Base-by-base conservation (phyloP, 768 basidiomycete genomes). In the Leccinum sublutescens region DNA sequence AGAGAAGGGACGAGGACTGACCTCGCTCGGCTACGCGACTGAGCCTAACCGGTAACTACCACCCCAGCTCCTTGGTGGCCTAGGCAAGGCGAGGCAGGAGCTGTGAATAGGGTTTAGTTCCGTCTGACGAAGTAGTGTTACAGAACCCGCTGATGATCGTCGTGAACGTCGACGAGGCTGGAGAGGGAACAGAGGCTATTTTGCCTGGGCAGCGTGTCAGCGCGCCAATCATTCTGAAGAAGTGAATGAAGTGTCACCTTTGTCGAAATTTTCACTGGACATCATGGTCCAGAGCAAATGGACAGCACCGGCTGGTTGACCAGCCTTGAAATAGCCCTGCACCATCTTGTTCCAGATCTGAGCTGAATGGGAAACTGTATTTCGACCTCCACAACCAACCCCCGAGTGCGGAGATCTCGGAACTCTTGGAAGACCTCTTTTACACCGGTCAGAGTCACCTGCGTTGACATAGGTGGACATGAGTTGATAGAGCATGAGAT, bases 301-400 rank as follows among this genome's bases (percentile, higher is more conserved):
- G 10, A 93, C 66, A 8, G 86, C 93, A 49, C 80, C 82, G 21
- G 83, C 84, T 0, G 88, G 80, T 53, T 84, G 74, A 2, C 85
- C 85, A 40, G 77, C 80, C 40, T 77, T 79, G 77, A 95, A 87
- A 71, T 90, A 87, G 0, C 85, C 80, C 50, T 85, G 79, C 36
- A 95, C 84, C 87, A 93, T 91, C 64, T 81, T 77, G 63, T 91
- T 89, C 84, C 85, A 93, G 2, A 87, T 75, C 38, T 68, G 50
- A 87, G 74, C 53, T 81, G 79, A 21, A 74, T 72, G 31, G 71
- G 68, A 31, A 55, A 59, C 51, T 57, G 50, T 27, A 60, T 53
- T 12, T 59, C 71, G 56, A 70, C 66, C 50, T 55, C 55, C 5
- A 55, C 52, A 15, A 69, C 54, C 8, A 67, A 71, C 7, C 78